Evolutionary conservation across 176 grass and related monocot species (phyloP).

Genomic region (maize (Zea mays)): DNA sequence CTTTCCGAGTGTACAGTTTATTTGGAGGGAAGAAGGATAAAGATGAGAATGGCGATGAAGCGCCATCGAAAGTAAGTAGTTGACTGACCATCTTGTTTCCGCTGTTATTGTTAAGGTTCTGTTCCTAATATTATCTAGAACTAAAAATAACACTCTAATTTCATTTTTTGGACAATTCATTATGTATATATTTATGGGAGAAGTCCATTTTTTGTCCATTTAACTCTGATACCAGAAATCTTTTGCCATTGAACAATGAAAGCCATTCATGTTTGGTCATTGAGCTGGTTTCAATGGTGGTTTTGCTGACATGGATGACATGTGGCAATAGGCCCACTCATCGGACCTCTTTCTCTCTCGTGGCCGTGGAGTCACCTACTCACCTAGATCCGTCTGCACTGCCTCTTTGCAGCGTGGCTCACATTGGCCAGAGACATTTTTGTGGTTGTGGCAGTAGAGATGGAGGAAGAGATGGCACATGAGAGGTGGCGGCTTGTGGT

Average conservation of each 20-base stretch:
- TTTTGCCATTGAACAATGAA: neutral
- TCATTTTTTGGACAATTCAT: neutral
- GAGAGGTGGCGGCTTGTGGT: no score
- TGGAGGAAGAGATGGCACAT: no score
- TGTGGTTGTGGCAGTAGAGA: no score
- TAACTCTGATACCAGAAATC: neutral
- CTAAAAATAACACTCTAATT: neutral
- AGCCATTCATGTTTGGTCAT: neutral
- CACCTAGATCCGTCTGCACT: no score
- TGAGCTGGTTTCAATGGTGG: neutral
- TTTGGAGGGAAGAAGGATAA: constrained; percentile 98
- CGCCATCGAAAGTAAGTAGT: constrained; percentile 68
- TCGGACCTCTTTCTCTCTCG: neutral
- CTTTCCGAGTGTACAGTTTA: constrained; percentile 78
- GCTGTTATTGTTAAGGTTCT: neutral
- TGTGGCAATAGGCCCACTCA: neutral
- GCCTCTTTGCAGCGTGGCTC: no score
- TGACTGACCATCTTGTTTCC: constrained; percentile 9
- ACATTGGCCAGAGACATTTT: no score
- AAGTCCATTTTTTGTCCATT: neutral
- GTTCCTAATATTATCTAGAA: neutral
- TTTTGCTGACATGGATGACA: neutral
- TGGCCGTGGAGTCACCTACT: no score
- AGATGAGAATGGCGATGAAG: constrained; percentile 67
- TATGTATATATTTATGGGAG: neutral